These are phyloP conservation scores for Stachybotrys chartarum DNA, from an alignment of 2,329 filamentous ascomycete species.

Conservation along the genomic window DNA sequence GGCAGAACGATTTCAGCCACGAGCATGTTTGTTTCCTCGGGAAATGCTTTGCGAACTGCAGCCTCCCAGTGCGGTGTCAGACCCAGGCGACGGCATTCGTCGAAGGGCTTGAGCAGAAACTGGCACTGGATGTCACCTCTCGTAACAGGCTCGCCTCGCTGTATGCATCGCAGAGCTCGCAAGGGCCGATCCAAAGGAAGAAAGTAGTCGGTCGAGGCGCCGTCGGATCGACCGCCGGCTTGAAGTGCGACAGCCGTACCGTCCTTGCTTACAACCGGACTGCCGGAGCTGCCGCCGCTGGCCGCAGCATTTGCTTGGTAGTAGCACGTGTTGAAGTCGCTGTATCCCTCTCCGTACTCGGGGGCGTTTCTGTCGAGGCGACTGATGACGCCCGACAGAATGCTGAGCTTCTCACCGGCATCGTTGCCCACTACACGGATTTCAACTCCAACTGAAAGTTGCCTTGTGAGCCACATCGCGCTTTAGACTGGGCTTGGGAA, in stretches of 20 bases:
- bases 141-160: conserved; percentile 65
- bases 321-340: conserved; percentile 94
- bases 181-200: conserved; percentile 85
- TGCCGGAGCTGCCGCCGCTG: conserved; percentile 95
- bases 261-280: conserved; percentile 93
- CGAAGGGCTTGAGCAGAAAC: conserved; percentile 94
- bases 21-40: conserved; percentile 92
- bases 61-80: conserved; percentile 82
- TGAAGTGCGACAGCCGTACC: conserved; percentile 88
- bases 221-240: conserved; percentile 87
- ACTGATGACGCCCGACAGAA: conserved; percentile 94
- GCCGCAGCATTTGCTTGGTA: conserved; percentile 97
- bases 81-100: conserved; percentile 87
- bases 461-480: conserved; percentile 2
- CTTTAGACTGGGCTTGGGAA: neutral
- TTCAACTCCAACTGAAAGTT: conserved; percentile 66
- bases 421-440: conserved; percentile 98
- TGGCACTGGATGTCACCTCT: conserved; percentile 97
- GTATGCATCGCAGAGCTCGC: conserved; percentile 80
- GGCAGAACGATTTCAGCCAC: conserved; percentile 94
- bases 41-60: conserved; percentile 73
- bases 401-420: conserved; percentile 96
- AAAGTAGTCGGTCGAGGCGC: conserved; percentile 96
- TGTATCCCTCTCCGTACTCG: conserved; percentile 96
- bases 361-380: conserved; percentile 93